Conservation (phyloP, 192 early-diverging fungal species). For the Dimargaris xerosporica region DNA sequence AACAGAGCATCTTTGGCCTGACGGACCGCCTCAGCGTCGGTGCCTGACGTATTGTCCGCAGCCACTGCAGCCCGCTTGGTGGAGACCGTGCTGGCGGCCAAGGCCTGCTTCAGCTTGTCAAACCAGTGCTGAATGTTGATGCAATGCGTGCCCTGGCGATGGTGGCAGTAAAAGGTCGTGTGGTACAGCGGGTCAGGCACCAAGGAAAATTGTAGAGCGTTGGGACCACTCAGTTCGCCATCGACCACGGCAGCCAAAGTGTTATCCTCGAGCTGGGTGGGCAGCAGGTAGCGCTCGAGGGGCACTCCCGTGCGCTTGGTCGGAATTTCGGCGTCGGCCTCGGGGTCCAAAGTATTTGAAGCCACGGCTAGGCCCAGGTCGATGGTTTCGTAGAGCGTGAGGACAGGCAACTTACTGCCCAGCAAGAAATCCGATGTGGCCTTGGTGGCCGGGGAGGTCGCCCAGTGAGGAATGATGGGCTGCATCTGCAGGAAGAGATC, state of each 20-base stretch:
- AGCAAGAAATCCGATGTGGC: constrained; percentile 6
- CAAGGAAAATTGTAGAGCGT: constrained; percentile 25
- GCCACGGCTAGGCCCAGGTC: constrained; percentile 25
- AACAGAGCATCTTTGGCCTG: not conserved
- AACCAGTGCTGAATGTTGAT: constrained; percentile 43
- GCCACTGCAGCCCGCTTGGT: constrained; percentile 1
- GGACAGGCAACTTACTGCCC: constrained; percentile 27
- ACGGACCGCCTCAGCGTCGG: constrained; percentile 9
- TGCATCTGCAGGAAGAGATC: constrained; percentile 46
- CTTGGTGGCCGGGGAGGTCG: not conserved
- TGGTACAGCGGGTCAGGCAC: constrained; percentile 40
- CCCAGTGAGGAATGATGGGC: constrained; percentile 29
- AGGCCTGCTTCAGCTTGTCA: constrained; percentile 18
- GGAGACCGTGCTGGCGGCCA: not conserved
- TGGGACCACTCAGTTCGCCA: too few relatives aligned
- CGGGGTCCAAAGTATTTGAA: not conserved
- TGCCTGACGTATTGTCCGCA: constrained; percentile 11
- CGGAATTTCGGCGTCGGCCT: not conserved
- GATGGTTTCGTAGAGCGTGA: constrained; percentile 36
- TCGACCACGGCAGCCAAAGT: too few relatives aligned
- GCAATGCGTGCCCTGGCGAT: constrained; percentile 50
- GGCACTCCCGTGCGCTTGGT: not conserved
- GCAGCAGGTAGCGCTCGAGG: not conserved
- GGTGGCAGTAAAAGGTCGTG: constrained; percentile 50
- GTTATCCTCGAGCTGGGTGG: constrained; percentile 9